Evolutionary conservation across 345 rosid genomes (phyloP).

Genomic region (thale cress (Arabidopsis thaliana)): TAIR10.1 NC_003075.7:8673501-8674000

Average conservation of each 20-base stretch:
- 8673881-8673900: slow-evolving; percentile 58
- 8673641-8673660: slow-evolving; percentile 51
- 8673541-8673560: background rate
- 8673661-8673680: slow-evolving; percentile 53
- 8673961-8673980: slow-evolving; percentile 61
- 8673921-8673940: slow-evolving; percentile 73
- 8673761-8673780: background rate
- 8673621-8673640: slow-evolving; percentile 57
- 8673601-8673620: background rate
- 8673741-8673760: background rate
- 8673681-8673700: slow-evolving; percentile 59
- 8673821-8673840: slow-evolving; percentile 70
- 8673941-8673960: slow-evolving; percentile 66
- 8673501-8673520: slow-evolving; percentile 49
- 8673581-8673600: background rate
- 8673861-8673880: slow-evolving; percentile 59
- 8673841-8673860: slow-evolving; percentile 68
- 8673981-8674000: slow-evolving; percentile 60
- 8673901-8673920: slow-evolving; percentile 49
- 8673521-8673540: slow-evolving; percentile 59
- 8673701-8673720: slow-evolving; percentile 53
- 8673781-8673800: slow-evolving; percentile 59
- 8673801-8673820: slow-evolving; percentile 57
- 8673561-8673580: slow-evolving; percentile 12
- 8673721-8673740: background rate